These are phyloP conservation scores for Pholiota microspora DNA, from an alignment of 768 basidiomycete species.

Conservation along the genomic window DNA sequence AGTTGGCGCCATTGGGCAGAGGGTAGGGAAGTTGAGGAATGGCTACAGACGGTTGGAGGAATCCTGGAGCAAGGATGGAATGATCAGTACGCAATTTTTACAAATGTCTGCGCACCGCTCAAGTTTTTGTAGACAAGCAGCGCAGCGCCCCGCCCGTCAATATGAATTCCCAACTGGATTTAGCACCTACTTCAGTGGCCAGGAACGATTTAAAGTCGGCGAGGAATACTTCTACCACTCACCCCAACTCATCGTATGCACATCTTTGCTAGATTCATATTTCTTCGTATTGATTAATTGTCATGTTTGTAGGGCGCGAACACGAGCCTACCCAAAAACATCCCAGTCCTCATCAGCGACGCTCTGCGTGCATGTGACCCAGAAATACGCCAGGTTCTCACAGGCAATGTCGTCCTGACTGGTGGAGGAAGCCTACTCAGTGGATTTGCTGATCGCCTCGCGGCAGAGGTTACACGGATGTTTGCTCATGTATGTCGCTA, in stretches of 20 bases:
- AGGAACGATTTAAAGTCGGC: conserved; percentile 79
- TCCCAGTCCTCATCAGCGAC: conserved; percentile 74
- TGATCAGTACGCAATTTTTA: conserved; percentile 62
- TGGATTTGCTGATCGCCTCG: conserved; percentile 83
- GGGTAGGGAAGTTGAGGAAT: conserved; percentile 83
- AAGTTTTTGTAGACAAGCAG: conserved; percentile 48
- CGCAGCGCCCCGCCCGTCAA: conserved; percentile 53
- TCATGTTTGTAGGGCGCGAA: conserved; percentile 42
- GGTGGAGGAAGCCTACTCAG: conserved; percentile 88
- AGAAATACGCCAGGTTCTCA: conserved; percentile 85
- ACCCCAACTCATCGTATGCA: conserved; percentile 48
- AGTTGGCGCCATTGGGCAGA: conserved; percentile 85
- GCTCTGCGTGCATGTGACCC: conserved; percentile 85
- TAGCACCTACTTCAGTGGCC: conserved; percentile 76
- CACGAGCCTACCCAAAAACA: conserved; percentile 68
- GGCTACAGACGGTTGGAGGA: conserved; percentile 86
- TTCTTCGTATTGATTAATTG: background rate
- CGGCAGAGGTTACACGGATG: conserved; percentile 68
- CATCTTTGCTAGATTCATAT: conserved; percentile 1
- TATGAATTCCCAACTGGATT: conserved; percentile 98
- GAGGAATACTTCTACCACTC: conserved; percentile 88
- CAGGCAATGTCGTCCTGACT: conserved; percentile 93
- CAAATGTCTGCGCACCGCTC: background rate
- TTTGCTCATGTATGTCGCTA: conserved; percentile 70
- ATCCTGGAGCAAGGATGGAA: conserved; percentile 89